Evolutionary conservation across 2,329 filamentous ascomycete genomes (phyloP), one percentile per base, ranked within the genome.

Genomic region (Phyllosticta citriasiana): DNA sequence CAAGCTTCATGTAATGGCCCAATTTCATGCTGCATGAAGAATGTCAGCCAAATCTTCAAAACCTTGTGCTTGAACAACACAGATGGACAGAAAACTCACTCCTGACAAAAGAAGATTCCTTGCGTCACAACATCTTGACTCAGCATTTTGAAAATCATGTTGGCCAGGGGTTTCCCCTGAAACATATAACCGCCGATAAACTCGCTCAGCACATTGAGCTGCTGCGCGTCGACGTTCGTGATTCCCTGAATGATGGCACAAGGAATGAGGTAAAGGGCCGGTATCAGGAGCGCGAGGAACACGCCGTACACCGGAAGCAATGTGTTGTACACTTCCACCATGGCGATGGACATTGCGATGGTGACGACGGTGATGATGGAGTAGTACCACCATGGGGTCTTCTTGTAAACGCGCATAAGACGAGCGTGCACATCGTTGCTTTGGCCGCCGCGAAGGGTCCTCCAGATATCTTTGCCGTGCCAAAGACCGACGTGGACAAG

Each of bases 151-250:
- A 71, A 69, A 54, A 68, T 64, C 68, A 90, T 90, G 80, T 89
- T 86, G 56, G 86, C 86, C 63, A 89, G 77, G 1, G 87, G 87
- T 2, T 80, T 80, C 26, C 87, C 87, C 0, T 87, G 87, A 57
- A 87, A 81, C 79, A 89, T 86, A 71, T 89, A 89, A 4, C 87
- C 87, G 63, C 87, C 81, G 63, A 90, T 81, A 67, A 71, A 70
- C 40, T 69, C 66, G n/a, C 65, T 66, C 47, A 71, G 65, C 19
- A 90, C 85, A 66, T 91, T 91, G 40, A 89, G 65, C 69, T 61
- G 59, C 59, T 61, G 59, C 10, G 59, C 59, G 16, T 61, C 59
- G 33, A 61, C 59, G 50, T 61, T 61, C 40, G 59, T 61, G 30
- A 61, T 61, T 8, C 55, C 59, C 27, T 61, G 59, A n/a, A 61